These are phyloP conservation scores for Blumeria hordei DNA, from an alignment of 2,329 filamentous ascomycete species.

Conservation along the genomic window DNA sequence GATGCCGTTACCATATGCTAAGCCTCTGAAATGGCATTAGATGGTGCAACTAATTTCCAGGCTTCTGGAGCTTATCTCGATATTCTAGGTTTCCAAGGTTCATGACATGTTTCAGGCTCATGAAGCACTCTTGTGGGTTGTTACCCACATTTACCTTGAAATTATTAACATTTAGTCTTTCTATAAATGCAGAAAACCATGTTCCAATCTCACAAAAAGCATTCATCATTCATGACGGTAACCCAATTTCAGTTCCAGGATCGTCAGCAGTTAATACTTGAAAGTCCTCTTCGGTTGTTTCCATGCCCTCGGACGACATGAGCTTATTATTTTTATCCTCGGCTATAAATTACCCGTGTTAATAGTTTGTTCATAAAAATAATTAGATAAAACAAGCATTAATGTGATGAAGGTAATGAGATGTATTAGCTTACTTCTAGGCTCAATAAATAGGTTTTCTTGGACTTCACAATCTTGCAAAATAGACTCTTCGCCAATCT, in stretches of 20 bases:
- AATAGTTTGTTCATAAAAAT: background rate
- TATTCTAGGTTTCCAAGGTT: too few species aligned
- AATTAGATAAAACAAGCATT: background rate
- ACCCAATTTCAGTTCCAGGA: background rate
- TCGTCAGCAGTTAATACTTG: slow-evolving; percentile 15
- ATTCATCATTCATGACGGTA: too few species aligned
- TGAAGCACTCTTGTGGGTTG: too few species aligned
- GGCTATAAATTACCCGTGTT: slow-evolving; percentile 19
- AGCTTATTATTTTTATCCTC: slow-evolving; percentile 44
- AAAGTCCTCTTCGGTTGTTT: slow-evolving; percentile 37
- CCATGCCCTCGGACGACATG: slow-evolving; percentile 41
- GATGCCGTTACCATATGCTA: too few species aligned
- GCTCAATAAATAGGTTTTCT: slow-evolving; percentile 65
- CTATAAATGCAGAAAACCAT: too few species aligned
- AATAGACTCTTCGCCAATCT: slow-evolving; percentile 60
- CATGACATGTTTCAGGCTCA: too few species aligned
- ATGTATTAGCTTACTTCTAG: slow-evolving; percentile 32
- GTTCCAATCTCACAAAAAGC: too few species aligned
- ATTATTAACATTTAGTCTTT: too few species aligned
- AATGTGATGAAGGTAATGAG: background rate
- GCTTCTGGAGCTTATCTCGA: too few species aligned
- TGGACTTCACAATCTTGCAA: slow-evolving; percentile 82
- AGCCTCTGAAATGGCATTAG: too few species aligned
- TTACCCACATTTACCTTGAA: too few species aligned
- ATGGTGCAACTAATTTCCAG: too few species aligned